Base-by-base conservation (phyloP, 441 rosid genomes). In the Croton setiger region DNA sequence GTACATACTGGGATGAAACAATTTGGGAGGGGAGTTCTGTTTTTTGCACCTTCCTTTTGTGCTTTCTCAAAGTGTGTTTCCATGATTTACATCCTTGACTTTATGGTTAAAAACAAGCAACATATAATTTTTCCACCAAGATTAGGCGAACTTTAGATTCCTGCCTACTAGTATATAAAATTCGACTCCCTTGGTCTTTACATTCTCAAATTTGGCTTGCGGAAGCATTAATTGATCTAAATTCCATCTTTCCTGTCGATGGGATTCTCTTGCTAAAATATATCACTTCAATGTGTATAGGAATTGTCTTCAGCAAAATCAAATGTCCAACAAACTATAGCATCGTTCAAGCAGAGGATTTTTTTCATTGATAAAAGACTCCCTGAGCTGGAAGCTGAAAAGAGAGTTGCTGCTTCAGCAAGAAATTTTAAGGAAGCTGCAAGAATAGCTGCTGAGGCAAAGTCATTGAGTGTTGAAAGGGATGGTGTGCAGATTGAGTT, bases 381-480 rank as follows among this genome's bases (percentile, higher is more conserved):
- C 39, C 97, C 96, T 7, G 97, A 93, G 74, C 88, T 88, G 33
- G 97, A 90, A 79, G 81, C 90, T 55, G 97, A 93, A 85, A 93
- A 93, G 88, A 93, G 83, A 78, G 90, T 90, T 56, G 96, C 94
- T 64, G 96, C 96, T 51, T 75, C 90, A 14, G 87, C 88, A 23
- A 88, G 97, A 84, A 90, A 90, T 78, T 93, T 93, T 78, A 93
- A 86, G 81, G 97, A 93, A 81, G 98, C 98, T 58, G 98, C 91
- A 54, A 74, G 97, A 75, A 70, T 93, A 76, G 93, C 98, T 67
- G 88, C 96, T 58, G 98, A 90, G 78, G 87, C 89, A 2, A 93
- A 93, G 84, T 85, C 98, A 11, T 81, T 93, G 71, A 79, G 57
- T 70, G 61, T 81, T 63, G 98, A 93, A 70, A 93, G 84, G 82